Evolutionary conservation across 2,329 filamentous ascomycete species (phyloP).

Genomic region (Aureobasidium vineae): DNA sequence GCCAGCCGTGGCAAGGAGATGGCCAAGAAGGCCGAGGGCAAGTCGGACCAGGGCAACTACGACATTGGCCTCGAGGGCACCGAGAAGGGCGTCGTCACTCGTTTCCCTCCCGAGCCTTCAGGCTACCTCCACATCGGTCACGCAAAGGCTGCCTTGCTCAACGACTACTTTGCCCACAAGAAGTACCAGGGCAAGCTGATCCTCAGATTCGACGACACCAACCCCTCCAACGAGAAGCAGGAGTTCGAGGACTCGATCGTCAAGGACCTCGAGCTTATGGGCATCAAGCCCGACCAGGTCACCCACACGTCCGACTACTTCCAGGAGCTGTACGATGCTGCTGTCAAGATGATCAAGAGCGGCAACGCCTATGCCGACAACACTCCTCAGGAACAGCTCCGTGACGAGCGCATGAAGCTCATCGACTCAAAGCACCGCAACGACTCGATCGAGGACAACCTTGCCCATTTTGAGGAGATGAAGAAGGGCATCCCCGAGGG

Average conservation of each 20-base stretch:
- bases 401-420: conserved; percentile 75
- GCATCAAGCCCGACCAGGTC: conserved; percentile 81
- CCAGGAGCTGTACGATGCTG: conserved; percentile 82
- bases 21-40: conserved; percentile 73
- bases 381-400: conserved; percentile 83
- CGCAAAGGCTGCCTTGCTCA: conserved; percentile 88
- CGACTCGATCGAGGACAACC: conserved; percentile 72
- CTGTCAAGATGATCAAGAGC: conserved; percentile 75
- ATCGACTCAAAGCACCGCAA: conserved; percentile 77
- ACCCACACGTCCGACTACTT: conserved; percentile 97
- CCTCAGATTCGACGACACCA: conserved; percentile 94
- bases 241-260: conserved; percentile 94
- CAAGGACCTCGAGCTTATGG: conserved; percentile 86
- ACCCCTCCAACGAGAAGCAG: conserved; percentile 94
- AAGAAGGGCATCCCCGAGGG: conserved; percentile 76
- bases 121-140: conserved; percentile 95
- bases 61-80: conserved; percentile 83
- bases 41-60: conserved; percentile 81
- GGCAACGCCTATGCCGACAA: conserved; percentile 91
- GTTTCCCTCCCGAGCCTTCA: conserved; percentile 93
- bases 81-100: conserved; percentile 83
- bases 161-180: conserved; percentile 95
- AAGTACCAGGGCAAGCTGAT: conserved; percentile 89
- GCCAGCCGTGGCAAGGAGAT: conserved; percentile 53
- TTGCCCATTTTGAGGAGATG: conserved; percentile 87